Conservation (phyloP, 192 early-diverging fungal genomes). For the Mortierella antarctica region DNA sequence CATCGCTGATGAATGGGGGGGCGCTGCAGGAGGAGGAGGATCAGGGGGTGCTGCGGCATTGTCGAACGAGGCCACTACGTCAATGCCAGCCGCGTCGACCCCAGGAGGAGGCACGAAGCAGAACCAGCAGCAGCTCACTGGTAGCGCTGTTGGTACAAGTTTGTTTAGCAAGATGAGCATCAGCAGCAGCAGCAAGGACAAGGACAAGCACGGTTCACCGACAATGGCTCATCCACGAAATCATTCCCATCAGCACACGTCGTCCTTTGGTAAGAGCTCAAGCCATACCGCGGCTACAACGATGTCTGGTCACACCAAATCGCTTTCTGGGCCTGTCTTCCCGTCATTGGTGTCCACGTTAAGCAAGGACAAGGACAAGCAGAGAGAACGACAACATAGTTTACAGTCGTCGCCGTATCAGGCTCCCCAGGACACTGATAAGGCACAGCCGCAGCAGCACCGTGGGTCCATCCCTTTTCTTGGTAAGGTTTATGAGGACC, state of each 20-base stretch:
- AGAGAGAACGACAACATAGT: constrained; percentile 6
- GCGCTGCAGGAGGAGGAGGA: constrained; percentile 1
- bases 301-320: constrained; percentile 17
- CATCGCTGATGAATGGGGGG: constrained; percentile 64
- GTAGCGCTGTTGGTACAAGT: neutral
- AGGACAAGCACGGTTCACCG: constrained; percentile 4
- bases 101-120: neutral
- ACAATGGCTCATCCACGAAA: neutral
- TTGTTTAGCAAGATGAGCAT: constrained; percentile 28
- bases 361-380: constrained; percentile 20
- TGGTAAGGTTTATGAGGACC: constrained; percentile 37
- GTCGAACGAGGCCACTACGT: neutral
- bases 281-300: neutral
- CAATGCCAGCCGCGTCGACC: neutral
- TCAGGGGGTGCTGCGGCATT: neutral
- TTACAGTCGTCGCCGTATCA: no score
- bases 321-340: constrained; percentile 37
- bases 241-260: constrained; percentile 13
- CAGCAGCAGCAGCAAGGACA: constrained; percentile 12
- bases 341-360: constrained; percentile 25
- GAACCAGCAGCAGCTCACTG: neutral
- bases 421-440: neutral
- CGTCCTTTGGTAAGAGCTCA: constrained; percentile 4
- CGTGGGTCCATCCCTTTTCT: constrained; percentile 69
- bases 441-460: constrained; percentile 46